Evolutionary conservation across 805 yeast species (phyloP).

Genomic region (Metschnikowia continentalis): DNA sequence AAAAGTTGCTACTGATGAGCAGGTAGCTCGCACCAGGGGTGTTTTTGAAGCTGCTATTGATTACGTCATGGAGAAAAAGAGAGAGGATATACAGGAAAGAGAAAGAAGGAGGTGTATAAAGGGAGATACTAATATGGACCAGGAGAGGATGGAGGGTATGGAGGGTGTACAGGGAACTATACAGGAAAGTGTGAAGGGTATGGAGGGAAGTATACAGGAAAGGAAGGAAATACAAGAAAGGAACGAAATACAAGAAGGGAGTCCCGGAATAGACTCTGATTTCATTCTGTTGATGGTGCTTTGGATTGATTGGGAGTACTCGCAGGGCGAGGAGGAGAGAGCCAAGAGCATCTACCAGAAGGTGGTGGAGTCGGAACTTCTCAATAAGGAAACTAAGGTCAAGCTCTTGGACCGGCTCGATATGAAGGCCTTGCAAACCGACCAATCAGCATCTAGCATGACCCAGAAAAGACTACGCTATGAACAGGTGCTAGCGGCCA

Average conservation of each 20-base stretch:
- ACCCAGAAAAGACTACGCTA: conserved; percentile 46
- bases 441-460: background rate
- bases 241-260: too few species aligned
- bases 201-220: too few species aligned
- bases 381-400: conserved; percentile 10
- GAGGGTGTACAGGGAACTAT: too few species aligned
- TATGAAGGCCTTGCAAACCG: background rate
- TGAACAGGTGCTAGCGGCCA: conserved; percentile 40
- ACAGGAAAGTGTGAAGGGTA: too few species aligned
- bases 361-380: conserved; percentile 35
- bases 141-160: too few species aligned
- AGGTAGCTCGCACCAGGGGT: conserved; percentile 50
- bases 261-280: background rate
- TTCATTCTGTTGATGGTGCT: conserved; percentile 30
- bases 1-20: conserved; percentile 18
- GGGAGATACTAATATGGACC: too few species aligned
- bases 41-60: conserved; percentile 70
- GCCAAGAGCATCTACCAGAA: conserved; percentile 54
- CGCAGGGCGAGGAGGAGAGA: conserved; percentile 57
- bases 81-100: background rate
- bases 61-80: background rate
- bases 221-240: too few species aligned
- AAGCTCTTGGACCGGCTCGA: conserved; percentile 17
- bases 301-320: conserved; percentile 74
- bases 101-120: too few species aligned